phyloP scores from a whole-genome alignment of 495 filamentous ascomycete genomes.

The Staphylotrichum longicolle region DNA sequence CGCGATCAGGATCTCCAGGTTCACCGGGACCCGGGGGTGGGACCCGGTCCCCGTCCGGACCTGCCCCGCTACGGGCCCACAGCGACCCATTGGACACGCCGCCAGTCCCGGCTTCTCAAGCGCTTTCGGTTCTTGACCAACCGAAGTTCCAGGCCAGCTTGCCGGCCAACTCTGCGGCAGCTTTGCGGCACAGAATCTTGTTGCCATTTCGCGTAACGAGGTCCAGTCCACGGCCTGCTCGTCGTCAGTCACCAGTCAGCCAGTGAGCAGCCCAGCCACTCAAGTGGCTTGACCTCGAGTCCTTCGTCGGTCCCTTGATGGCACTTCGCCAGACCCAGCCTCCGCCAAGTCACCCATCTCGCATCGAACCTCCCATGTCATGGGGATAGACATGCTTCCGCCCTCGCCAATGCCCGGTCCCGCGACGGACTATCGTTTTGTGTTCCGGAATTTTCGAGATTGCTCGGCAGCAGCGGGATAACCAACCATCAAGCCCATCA shows the following conservation, averaged over 20 bases:
- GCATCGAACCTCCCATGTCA: neutral
- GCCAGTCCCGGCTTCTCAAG: neutral
- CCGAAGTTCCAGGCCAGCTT: slow-evolving; percentile 28
- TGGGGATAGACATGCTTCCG: neutral
- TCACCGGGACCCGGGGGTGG: slow-evolving; percentile 15
- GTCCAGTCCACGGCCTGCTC: neutral
- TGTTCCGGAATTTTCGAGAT: slow-evolving; percentile 10
- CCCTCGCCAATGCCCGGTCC: neutral
- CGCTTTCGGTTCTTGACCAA: slow-evolving; percentile 1
- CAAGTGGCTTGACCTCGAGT: neutral
- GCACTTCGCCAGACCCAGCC: neutral
- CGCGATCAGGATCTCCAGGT: slow-evolving; percentile 2
- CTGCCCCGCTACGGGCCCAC: too few species aligned
- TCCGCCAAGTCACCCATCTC: neutral
- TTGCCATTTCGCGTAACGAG: neutral
- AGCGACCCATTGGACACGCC: neutral
- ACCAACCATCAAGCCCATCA: too few species aligned
- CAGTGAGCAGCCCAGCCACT: too few species aligned
- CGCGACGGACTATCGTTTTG: neutral
- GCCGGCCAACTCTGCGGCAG: slow-evolving; percentile 26
- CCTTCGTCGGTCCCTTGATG: neutral
- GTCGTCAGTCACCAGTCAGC: too few species aligned
- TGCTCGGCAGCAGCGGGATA: neutral
- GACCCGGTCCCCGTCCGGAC: slow-evolving; percentile 25
- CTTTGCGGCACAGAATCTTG: slow-evolving; percentile 26